A percentile compares a stretch with the other conserved stretches of the same genome.
Conservation (phyloP, 768 basidiomycete genomes). For the Udeniomyces megalosporus region DNA sequence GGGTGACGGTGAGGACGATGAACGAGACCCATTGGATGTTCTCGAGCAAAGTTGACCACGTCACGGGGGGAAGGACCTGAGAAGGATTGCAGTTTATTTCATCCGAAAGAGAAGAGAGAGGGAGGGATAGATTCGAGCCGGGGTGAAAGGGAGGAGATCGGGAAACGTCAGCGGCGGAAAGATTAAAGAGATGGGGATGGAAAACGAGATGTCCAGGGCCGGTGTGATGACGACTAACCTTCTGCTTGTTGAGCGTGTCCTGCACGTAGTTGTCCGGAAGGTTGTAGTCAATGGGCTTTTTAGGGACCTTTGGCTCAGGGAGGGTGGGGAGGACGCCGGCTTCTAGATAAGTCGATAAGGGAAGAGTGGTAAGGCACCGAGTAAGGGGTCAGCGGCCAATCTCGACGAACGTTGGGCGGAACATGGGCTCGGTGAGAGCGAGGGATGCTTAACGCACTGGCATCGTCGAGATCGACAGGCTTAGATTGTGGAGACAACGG, state of each 20-base stretch:
- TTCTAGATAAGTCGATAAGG: background rate
- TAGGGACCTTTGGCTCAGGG: conserved; percentile 2
- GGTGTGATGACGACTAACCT: conserved; percentile 27
- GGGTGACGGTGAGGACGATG: conserved; percentile 54
- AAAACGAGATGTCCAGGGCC: background rate
- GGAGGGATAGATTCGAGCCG: background rate
- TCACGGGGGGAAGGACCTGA: conserved; percentile 43
- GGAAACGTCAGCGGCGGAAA: background rate
- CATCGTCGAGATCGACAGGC: background rate
- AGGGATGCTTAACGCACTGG: no score
- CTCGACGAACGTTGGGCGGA: no score
- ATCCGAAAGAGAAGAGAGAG: background rate
- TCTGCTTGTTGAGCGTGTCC: conserved; percentile 51
- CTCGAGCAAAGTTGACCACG: conserved; percentile 49
- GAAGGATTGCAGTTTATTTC: background rate
- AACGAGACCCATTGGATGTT: conserved; percentile 50
- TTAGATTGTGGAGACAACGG: conserved; percentile 7
- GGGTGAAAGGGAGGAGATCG: background rate
- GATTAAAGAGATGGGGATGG: background rate
- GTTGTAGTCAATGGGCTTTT: conserved; percentile 2
- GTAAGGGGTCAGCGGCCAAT: background rate
- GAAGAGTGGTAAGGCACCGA: background rate
- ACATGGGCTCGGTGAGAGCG: no score
- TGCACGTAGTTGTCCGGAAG: conserved; percentile 73
- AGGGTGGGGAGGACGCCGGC: conserved; percentile 8